Base-by-base conservation (phyloP, 2,329 filamentous ascomycete genomes). In the Anthostomella pinea region DNA sequence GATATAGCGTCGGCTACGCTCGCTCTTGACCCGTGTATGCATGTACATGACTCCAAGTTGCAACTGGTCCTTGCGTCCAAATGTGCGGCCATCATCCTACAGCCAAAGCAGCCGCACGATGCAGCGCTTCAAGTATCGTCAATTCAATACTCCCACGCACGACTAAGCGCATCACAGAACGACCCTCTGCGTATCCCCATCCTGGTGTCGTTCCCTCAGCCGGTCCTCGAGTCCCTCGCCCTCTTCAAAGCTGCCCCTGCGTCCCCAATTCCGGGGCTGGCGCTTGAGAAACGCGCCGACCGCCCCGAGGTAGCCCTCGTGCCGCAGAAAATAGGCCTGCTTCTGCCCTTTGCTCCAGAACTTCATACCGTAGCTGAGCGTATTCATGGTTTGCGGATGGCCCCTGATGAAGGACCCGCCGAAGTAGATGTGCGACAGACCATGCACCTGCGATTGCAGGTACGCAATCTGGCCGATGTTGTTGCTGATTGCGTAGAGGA, bases 401-500 rank as follows among this genome's bases (percentile, higher is more conserved):
- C 93, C 93, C 26, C 93, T 83, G 58, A 98, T 97, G 60, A 97
- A 98, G 6, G 86, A 93, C 16, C 93, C 93, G 15, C 93, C 93
- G 64, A 98, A 98, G 69, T 98, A 98, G 43, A 98, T 97, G 57
- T 91, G 82, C 46, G 87, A 85, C 17, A 97, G 72, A 29, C 84
- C 79, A 66, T 98, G 91, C 58, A 95, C 93, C 61, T 96, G 90
- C 5, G 88, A 93, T 60, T 97, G 93, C n/a, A 98, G 73, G 62
- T 93, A 96, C 27, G 93, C 89, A 53, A 98, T 95, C 68, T 98
- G 93, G 11, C 93, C 93, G 47, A 97, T 96, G 65, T 97, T 97
- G 70, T 97, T 97, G 61, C 85, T 91, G 51, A 97, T 88, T 16
- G 93, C 93, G 65, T 95, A 98, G 0, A 98, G 77, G 13, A 98